Evolutionary conservation across 2,329 filamentous ascomycete genomes (phyloP).

Genomic region (Oidium heveae): DNA sequence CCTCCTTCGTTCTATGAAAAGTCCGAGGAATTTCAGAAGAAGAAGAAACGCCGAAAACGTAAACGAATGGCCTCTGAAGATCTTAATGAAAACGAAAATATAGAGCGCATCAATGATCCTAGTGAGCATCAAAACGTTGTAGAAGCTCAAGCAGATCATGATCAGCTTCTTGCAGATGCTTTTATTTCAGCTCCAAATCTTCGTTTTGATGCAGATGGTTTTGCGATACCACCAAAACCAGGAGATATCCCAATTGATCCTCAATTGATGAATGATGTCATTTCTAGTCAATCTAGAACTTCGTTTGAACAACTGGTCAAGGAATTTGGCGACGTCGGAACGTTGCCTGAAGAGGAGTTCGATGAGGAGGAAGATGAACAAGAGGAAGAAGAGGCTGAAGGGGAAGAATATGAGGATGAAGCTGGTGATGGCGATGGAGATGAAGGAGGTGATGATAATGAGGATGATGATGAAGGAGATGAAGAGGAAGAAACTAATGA

Average conservation of each 20-base stretch:
- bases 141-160: background rate
- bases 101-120: conserved; percentile 8
- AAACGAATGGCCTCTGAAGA: background rate
- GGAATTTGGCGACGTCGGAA: conserved; percentile 19
- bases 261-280: conserved; percentile 1
- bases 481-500: conserved; percentile 1
- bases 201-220: conserved; percentile 39
- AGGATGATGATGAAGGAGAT: conserved; percentile 2
- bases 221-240: conserved; percentile 29
- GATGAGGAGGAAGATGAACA: background rate
- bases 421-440: background rate
- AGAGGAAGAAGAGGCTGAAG: conserved; percentile 13
- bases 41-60: conserved; percentile 18
- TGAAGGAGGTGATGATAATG: conserved; percentile 1
- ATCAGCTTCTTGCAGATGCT: background rate
- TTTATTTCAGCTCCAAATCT: conserved; percentile 7
- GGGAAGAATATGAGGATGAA: background rate
- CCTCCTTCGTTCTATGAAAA: conserved; percentile 62
- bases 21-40: conserved; percentile 28
- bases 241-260: conserved; percentile 2
- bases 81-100: conserved; percentile 7
- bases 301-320: conserved; percentile 18
- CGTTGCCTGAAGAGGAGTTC: background rate
- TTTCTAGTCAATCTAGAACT: conserved; percentile 7
- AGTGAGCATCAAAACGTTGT: conserved; percentile 3